These are phyloP conservation scores for Amanita pseudoporphyria DNA, from an alignment of 768 basidiomycete species.

Conservation along the genomic window DNA sequence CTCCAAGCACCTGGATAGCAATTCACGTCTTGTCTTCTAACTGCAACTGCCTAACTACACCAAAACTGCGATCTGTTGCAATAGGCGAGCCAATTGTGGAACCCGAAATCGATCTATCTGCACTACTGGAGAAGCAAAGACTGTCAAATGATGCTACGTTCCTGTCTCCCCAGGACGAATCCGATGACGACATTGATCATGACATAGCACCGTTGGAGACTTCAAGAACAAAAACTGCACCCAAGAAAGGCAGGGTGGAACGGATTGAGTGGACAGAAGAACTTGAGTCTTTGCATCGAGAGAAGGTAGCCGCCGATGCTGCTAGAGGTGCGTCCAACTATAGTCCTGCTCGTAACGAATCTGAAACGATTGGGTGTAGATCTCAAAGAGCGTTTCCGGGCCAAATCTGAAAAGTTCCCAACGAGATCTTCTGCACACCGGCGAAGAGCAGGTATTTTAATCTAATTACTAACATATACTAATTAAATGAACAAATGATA, in stretches of 20 bases:
- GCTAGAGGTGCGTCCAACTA: constrained; percentile 45
- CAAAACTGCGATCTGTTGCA: not conserved
- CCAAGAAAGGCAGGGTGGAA: constrained; percentile 54
- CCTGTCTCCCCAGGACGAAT: constrained; percentile 25
- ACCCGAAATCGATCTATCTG: constrained; percentile 63
- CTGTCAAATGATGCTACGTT: constrained; percentile 28
- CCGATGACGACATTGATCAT: constrained; percentile 54
- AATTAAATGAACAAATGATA: not conserved
- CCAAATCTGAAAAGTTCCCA: constrained; percentile 40
- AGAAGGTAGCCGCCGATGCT: constrained; percentile 70
- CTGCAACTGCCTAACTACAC: not conserved
- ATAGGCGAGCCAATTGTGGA: constrained; percentile 58
- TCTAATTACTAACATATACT: constrained; percentile 9
- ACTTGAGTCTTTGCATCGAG: constrained; percentile 55
- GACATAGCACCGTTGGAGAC: constrained; percentile 45
- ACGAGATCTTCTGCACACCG: constrained; percentile 21
- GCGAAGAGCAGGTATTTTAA: constrained; percentile 28
- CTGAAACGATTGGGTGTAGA: constrained; percentile 27
- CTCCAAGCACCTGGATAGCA: not conserved
- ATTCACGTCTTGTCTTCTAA: not conserved
- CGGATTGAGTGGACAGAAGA: constrained; percentile 60
- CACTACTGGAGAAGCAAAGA: constrained; percentile 57
- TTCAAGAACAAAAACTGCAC: constrained; percentile 5
- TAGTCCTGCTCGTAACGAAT: not conserved
- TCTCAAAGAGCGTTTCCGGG: constrained; percentile 47